Base-by-base conservation (phyloP, 805 yeast species). In the Saccharomycopsis sp. region DNA sequence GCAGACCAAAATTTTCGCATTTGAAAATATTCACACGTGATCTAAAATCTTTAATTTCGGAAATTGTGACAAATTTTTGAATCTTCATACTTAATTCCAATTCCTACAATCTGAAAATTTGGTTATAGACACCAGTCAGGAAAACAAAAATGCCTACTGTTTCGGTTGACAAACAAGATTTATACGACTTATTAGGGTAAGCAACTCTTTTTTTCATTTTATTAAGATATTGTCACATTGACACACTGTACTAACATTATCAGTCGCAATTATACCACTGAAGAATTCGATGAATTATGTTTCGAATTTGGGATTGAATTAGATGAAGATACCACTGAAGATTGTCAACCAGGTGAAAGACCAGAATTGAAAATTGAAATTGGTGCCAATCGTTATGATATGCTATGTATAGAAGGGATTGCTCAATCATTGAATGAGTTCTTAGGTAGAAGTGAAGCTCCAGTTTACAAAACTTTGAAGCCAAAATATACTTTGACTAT, bases 381-480 rank as follows among this genome's bases (percentile, higher is more conserved):
- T 53, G 97, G 96, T 47, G 99, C 99, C 51, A 93, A 93, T 69
- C 84, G 99, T 72, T 94, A 93, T 61, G 99, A 93, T 64, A 79
- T 93, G 89, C 78, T 93, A 54, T 94, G 98, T 71, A 84, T 88
- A 56, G 99, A 93, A 67, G 99, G 99, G 60, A 88, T 93, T 64
- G 88, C 97, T 1, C 94, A 87, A 60, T 90, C 97, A 1, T 71
- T 93, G 60, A 88, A 88, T 59, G 94, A 89, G 62, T 93, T 85
- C 60, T 71, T 90, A 56, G 95, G 94, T 29, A 77, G 75, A 49
- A 56, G 63, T 4, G 60, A 66, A 39, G 70, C 83, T 35, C 96
- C 98, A 41, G 63, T 66, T 24, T 90, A 75, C 71, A 76, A 67
- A 42, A 69, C 85, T 48, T 65, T 72, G 33, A 71, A 68, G 35